These are phyloP conservation scores for Yamadazyma olivae DNA, from an alignment of 805 yeast genomes.

Conservation along the genomic window DNA sequence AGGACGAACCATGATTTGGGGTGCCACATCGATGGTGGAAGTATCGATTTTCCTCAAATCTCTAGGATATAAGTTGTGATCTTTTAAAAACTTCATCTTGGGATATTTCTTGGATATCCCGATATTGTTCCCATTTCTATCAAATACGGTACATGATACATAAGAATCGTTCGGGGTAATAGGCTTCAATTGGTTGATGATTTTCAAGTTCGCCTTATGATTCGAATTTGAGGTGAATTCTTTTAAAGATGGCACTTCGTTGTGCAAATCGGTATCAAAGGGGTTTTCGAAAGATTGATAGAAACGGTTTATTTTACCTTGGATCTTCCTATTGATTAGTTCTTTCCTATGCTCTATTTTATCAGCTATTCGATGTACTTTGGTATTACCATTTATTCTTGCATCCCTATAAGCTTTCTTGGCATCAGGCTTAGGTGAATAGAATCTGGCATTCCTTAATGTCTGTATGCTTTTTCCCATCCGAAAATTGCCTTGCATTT, in stretches of 20 bases:
- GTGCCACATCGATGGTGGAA: slow-evolving; percentile 75
- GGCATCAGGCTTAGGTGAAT: too few species aligned
- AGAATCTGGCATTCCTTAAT: too few species aligned
- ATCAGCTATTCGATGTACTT: too few species aligned
- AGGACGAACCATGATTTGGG: slow-evolving; percentile 78
- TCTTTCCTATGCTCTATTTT: background rate
- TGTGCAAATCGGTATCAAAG: slow-evolving; percentile 8
- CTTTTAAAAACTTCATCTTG: slow-evolving; percentile 63
- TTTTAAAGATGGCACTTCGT: slow-evolving; percentile 11
- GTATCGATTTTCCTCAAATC: slow-evolving; percentile 84
- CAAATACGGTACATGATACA: slow-evolving; percentile 81
- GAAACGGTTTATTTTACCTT: background rate
- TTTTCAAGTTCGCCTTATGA: slow-evolving; percentile 7
- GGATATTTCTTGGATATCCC: slow-evolving; percentile 73
- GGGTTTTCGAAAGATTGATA: slow-evolving; percentile 4
- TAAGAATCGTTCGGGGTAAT: slow-evolving; percentile 47
- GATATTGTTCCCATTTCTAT: slow-evolving; percentile 61
- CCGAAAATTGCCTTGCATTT: too few species aligned
- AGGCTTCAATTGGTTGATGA: slow-evolving; percentile 30
- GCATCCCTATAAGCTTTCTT: too few species aligned
- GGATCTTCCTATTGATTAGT: background rate
- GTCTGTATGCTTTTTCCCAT: too few species aligned
- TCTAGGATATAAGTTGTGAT: slow-evolving; percentile 77
- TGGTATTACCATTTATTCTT: too few species aligned
- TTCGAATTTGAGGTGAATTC: slow-evolving; percentile 15